Evolutionary conservation across 441 rosid species (phyloP).

Genomic region (Euphorbia schlechtendalii): DNA sequence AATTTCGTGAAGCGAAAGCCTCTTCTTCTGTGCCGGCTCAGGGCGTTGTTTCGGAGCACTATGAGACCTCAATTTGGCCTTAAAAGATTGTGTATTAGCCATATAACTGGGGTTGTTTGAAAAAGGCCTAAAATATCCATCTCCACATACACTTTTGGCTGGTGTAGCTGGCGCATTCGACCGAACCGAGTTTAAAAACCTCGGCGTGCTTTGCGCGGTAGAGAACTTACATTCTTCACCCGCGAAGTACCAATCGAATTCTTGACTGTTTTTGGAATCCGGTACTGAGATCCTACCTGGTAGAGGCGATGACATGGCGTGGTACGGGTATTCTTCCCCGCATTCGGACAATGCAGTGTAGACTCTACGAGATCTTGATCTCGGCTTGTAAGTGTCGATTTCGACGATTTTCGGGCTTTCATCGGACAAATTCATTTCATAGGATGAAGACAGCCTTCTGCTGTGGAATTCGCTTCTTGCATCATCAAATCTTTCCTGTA

Average conservation of each 20-base stretch:
- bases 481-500: no score
- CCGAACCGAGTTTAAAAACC: constrained; percentile 29
- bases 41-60: constrained; percentile 90
- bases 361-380: constrained; percentile 56
- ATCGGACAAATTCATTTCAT: constrained; percentile 42
- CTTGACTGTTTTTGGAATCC: constrained; percentile 25
- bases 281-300: constrained; percentile 38
- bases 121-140: constrained; percentile 40
- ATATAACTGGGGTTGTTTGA: constrained; percentile 61
- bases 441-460: constrained; percentile 54
- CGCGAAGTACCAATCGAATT: constrained; percentile 52
- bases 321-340: constrained; percentile 36
- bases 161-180: constrained; percentile 69
- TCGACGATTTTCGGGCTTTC: constrained; percentile 85
- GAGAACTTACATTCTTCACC: constrained; percentile 62
- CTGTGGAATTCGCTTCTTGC: constrained; percentile 78
- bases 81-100: constrained; percentile 76
- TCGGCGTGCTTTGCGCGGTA: constrained; percentile 78
- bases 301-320: constrained; percentile 45
- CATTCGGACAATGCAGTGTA: constrained; percentile 39
- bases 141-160: constrained; percentile 69
- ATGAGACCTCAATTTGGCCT: constrained; percentile 65
- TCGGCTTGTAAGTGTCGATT: constrained; percentile 73
- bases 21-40: constrained; percentile 42
- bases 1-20: constrained; percentile 58